These are phyloP conservation scores for Globisporangium cystogenes DNA, from an alignment of 352 stramenopile genomes.

Conservation along the genomic window DNA sequence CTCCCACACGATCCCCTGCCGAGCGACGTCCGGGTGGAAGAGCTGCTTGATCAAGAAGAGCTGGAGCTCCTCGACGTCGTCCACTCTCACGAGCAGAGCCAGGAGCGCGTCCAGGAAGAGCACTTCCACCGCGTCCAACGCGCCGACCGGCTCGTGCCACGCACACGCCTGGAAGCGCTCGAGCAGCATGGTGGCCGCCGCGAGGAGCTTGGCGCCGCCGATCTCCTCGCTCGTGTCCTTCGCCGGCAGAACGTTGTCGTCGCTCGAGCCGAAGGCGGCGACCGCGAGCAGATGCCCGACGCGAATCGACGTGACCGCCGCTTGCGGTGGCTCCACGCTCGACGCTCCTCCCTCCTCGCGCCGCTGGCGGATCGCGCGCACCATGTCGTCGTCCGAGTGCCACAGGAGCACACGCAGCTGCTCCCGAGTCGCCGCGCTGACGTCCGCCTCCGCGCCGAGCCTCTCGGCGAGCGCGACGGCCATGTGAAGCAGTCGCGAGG, in stretches of 20 bases:
- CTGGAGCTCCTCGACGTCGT: conserved; percentile 28
- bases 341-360: background rate
- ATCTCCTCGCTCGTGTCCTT: conserved; percentile 3
- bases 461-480: conserved; percentile 26
- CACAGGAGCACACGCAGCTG: conserved; percentile 26
- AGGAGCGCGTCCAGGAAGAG: conserved; percentile 44
- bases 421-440: conserved; percentile 3
- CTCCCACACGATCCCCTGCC: conserved; percentile 40
- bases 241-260: conserved; percentile 1
- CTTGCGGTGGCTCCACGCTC: background rate
- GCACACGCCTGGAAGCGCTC: conserved; percentile 31
- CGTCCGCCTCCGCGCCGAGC: conserved; percentile 10
- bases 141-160: conserved; percentile 9
- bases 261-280: conserved; percentile 18
- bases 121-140: conserved; percentile 4
- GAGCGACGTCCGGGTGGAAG: conserved; percentile 32
- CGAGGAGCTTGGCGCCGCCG: conserved; percentile 11
- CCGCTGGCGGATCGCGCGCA: conserved; percentile 32
- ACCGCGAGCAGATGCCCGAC: conserved; percentile 34
- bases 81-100: conserved; percentile 18
- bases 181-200: conserved; percentile 26
- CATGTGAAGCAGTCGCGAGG: conserved; percentile 25
- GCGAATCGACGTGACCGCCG: conserved; percentile 16
- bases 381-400: conserved; percentile 32
- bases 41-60: conserved; percentile 47